These are phyloP conservation scores for Populus alba DNA, from an alignment of 345 rosid species.

Conservation along the genomic window DNA sequence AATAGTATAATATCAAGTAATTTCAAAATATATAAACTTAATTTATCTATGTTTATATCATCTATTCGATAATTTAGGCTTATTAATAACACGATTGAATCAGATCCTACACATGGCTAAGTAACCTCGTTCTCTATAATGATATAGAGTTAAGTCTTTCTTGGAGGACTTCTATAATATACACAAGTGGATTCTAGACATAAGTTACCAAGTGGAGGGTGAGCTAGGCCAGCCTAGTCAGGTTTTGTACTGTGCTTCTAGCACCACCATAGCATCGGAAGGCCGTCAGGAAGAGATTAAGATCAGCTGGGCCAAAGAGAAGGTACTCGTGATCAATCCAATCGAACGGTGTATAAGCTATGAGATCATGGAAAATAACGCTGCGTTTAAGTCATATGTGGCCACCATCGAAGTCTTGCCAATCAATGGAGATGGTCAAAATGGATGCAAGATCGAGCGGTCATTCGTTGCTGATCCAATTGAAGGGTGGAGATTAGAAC, in stretches of 20 bases:
- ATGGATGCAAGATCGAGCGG: conserved; percentile 5
- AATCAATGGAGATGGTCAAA: neutral
- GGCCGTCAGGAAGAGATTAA: neutral
- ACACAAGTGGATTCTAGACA: conserved; percentile 10
- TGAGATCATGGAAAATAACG: conserved; percentile 43
- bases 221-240: conserved; percentile 17
- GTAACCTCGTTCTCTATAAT: too few species aligned
- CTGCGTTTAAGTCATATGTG: conserved; percentile 47
- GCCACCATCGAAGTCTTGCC: conserved; percentile 43
- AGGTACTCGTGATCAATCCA: neutral
- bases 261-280: neutral
- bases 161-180: conserved; percentile 19
- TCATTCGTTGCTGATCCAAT: conserved; percentile 39
- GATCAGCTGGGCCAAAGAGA: conserved; percentile 9
- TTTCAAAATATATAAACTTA: too few species aligned
- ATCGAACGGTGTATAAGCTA: conserved; percentile 1
- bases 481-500: conserved; percentile 46
- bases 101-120: too few species aligned
- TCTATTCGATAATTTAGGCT: too few species aligned
- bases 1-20: too few species aligned
- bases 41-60: too few species aligned
- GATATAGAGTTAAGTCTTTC: neutral
- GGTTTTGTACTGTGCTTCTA: conserved; percentile 3
- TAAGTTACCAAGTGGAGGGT: conserved; percentile 10
- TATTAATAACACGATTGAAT: too few species aligned